Evolutionary conservation across 2,329 filamentous ascomycete species (phyloP).

Genomic region (Colletotrichum liriopes): DNA sequence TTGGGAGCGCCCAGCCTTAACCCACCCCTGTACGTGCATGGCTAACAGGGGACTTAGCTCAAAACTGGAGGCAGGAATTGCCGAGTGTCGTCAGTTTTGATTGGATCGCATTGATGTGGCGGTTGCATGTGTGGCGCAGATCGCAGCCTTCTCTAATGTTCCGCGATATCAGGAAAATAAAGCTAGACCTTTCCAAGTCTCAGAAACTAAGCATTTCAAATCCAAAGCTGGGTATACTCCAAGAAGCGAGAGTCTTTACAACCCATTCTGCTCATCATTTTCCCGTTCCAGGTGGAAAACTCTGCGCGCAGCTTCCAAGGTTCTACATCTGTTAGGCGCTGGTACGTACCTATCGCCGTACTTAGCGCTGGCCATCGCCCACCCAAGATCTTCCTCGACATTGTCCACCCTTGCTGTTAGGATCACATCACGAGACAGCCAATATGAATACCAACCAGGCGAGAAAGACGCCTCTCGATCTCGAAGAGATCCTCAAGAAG

Average conservation of each 20-base stretch:
- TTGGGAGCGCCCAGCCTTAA: slow-evolving; percentile 36
- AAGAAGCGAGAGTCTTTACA: background rate
- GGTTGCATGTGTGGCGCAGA: slow-evolving; percentile 15
- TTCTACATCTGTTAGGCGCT: background rate
- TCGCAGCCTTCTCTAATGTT: slow-evolving; percentile 21
- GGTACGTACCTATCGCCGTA: background rate
- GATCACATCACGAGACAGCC: background rate
- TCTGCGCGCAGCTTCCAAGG: background rate
- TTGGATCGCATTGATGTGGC: slow-evolving; percentile 24
- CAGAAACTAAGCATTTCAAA: background rate
- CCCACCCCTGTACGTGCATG: slow-evolving; percentile 40
- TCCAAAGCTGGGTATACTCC: background rate
- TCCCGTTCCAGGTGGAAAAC: background rate
- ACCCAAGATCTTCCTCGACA: slow-evolving; percentile 2
- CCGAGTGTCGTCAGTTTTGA: slow-evolving; percentile 14
- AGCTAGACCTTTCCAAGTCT: background rate
- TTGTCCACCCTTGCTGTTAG: background rate
- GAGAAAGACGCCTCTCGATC: slow-evolving; percentile 73
- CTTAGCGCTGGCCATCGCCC: slow-evolving; percentile 5
- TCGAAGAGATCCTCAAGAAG: slow-evolving; percentile 88
- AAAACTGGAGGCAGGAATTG: slow-evolving; percentile 25
- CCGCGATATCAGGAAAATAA: background rate
- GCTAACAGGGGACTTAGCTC: slow-evolving; percentile 25
- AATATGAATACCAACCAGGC: slow-evolving; percentile 40
- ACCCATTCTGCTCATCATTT: fast-evolving